phyloP scores from a whole-genome alignment of 345 rosid species.

The Arabidopsis suecica region DNA sequence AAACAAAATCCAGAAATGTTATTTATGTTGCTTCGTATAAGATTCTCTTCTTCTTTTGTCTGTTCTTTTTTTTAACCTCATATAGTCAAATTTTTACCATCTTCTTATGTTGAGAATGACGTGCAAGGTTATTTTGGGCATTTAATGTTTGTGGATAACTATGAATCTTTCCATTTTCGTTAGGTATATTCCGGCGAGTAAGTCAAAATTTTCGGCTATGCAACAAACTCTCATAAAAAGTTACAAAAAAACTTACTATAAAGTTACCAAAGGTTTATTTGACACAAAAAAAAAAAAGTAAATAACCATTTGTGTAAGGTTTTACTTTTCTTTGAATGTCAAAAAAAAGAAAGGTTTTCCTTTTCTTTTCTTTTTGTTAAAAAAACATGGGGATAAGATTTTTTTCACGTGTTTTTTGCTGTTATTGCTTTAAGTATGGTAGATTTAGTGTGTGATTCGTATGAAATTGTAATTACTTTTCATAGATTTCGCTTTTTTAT shows the following conservation, averaged over 20 bases:
- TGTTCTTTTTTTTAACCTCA: constrained; percentile 16
- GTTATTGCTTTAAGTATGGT: neutral
- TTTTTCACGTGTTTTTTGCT: constrained; percentile 27
- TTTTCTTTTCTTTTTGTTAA: neutral
- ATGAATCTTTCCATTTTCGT: constrained; percentile 30
- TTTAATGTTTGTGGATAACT: constrained; percentile 20
- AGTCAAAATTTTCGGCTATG: constrained; percentile 18
- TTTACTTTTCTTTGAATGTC: neutral
- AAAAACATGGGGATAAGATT: neutral
- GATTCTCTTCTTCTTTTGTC: constrained; percentile 17
- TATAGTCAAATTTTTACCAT: neutral
- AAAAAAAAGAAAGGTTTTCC: neutral
- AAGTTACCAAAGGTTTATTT: neutral
- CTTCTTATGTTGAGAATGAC: constrained; percentile 1
- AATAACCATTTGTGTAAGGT: no score
- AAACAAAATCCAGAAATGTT: constrained; percentile 11
- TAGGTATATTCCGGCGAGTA: neutral
- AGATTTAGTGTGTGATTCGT: neutral
- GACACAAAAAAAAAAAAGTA: neutral
- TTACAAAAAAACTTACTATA: neutral
- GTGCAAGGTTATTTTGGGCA: constrained; percentile 19
- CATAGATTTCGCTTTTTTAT: neutral
- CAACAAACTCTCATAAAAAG: constrained; percentile 12
- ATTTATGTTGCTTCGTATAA: constrained; percentile 5
- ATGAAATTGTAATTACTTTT: neutral